These are phyloP conservation scores for Calendula officinalis DNA, from an alignment of 129 eudicot genomes.

Conservation along the genomic window DNA sequence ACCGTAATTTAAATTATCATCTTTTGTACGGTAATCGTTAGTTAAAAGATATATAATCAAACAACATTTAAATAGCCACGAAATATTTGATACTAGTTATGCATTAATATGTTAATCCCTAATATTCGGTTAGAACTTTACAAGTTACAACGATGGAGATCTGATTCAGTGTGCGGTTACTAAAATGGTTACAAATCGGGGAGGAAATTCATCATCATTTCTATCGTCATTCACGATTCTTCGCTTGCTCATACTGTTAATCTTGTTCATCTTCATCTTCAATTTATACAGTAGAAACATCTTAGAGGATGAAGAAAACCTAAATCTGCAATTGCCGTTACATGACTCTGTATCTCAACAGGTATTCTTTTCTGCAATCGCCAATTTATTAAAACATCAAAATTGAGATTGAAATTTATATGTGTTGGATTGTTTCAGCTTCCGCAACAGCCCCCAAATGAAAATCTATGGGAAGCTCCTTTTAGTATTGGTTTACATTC, in stretches of 20 bases:
- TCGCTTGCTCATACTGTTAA: slow-evolving; percentile 26
- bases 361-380: slow-evolving; percentile 17
- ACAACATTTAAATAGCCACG: too few species aligned
- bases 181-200: not conserved
- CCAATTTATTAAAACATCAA: not conserved
- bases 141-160: not conserved
- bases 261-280: slow-evolving; percentile 34
- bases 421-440: slow-evolving; percentile 15
- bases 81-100: too few species aligned
- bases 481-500: slow-evolving; percentile 47
- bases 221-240: slow-evolving; percentile 24
- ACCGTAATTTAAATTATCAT: too few species aligned
- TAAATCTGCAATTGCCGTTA: slow-evolving; percentile 8
- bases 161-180: not conserved
- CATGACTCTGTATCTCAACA: slow-evolving; percentile 21
- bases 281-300: slow-evolving; percentile 35
- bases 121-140: too few species aligned
- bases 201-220: slow-evolving; percentile 5
- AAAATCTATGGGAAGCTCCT: slow-evolving; percentile 58
- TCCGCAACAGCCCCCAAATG: slow-evolving; percentile 41
- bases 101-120: too few species aligned
- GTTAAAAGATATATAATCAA: too few species aligned
- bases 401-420: not conserved
- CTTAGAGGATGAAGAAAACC: slow-evolving; percentile 25
- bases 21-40: too few species aligned